phyloP scores from a whole-genome alignment of 164 flowering plant species.

The Sextonia rubra region DNA sequence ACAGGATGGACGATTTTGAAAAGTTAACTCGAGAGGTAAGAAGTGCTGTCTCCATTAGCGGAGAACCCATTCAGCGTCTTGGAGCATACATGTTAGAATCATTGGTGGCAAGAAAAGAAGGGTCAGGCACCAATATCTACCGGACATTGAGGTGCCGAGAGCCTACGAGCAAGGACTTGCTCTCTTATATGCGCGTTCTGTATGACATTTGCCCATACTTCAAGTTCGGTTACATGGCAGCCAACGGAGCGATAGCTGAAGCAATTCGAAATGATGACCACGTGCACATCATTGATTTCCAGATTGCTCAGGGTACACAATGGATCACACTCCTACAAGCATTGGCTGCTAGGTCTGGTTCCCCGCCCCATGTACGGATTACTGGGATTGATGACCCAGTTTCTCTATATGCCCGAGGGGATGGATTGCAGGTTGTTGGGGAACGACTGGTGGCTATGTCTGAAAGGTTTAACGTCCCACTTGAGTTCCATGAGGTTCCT shows the following conservation, averaged over 20 bases:
- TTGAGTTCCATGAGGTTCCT: conserved; percentile 58
- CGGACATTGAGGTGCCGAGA: conserved; percentile 39
- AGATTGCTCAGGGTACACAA: conserved; percentile 70
- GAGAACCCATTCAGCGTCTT: conserved; percentile 37
- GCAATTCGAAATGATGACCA: conserved; percentile 57
- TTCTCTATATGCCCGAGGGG: conserved; percentile 60
- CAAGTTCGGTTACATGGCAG: conserved; percentile 84
- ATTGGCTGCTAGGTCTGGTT: conserved; percentile 64
- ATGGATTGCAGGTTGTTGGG: conserved; percentile 45
- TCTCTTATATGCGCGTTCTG: conserved; percentile 65
- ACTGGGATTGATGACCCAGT: conserved; percentile 77
- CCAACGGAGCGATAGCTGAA: conserved; percentile 81
- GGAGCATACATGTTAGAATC: conserved; percentile 42
- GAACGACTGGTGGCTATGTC: conserved; percentile 43
- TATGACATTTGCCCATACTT: conserved; percentile 77
- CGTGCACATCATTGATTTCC: conserved; percentile 72
- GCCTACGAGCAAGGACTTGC: conserved; percentile 60
- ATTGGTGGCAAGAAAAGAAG: conserved; percentile 30
- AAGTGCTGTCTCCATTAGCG: conserved; percentile 20
- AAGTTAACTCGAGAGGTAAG: conserved; percentile 8
- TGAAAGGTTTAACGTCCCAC: conserved; percentile 46
- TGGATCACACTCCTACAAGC: conserved; percentile 76
- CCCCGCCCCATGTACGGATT: conserved; percentile 65
- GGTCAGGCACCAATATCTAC: conserved; percentile 30
- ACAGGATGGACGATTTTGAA: conserved; percentile 11